A percentile compares a stretch with the other conserved stretches of the same genome.
phyloP scores from a whole-genome alignment of 2,329 filamentous ascomycete species.

The Magnaporthales sp. region DNA sequence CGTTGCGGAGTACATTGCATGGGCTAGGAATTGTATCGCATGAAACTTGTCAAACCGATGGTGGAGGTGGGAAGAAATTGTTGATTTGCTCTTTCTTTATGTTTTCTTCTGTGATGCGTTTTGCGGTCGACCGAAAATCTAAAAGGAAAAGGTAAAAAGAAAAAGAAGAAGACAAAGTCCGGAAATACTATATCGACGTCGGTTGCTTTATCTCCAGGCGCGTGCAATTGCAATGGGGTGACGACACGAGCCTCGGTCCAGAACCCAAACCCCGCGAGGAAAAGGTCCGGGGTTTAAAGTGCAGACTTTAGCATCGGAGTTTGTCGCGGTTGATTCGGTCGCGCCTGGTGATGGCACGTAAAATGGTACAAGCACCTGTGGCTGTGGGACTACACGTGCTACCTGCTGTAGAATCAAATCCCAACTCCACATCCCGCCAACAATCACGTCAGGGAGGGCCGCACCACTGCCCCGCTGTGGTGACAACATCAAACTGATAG shows the following conservation, averaged over 20 bases:
- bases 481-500: neutral
- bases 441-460: neutral
- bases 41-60: neutral
- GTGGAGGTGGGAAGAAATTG: neutral
- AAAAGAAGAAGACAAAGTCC: neutral
- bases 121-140: neutral
- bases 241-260: neutral
- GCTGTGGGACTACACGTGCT: neutral
- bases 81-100: neutral
- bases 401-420: neutral
- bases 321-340: neutral
- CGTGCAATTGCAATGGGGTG: neutral
- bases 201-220: neutral
- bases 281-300: conserved; percentile 1
- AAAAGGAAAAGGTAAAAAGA: neutral
- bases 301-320: neutral
- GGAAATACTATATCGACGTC: neutral
- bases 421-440: neutral
- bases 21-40: neutral
- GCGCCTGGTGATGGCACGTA: neutral
- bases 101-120: neutral
- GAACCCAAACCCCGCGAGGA: neutral
- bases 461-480: neutral
- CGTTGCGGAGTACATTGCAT: conserved; percentile 56
- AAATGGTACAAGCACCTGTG: neutral